Evolutionary conservation across 805 yeast species (phyloP).

Genomic region (Sugiyamaella boreocaroliniensis): DNA sequence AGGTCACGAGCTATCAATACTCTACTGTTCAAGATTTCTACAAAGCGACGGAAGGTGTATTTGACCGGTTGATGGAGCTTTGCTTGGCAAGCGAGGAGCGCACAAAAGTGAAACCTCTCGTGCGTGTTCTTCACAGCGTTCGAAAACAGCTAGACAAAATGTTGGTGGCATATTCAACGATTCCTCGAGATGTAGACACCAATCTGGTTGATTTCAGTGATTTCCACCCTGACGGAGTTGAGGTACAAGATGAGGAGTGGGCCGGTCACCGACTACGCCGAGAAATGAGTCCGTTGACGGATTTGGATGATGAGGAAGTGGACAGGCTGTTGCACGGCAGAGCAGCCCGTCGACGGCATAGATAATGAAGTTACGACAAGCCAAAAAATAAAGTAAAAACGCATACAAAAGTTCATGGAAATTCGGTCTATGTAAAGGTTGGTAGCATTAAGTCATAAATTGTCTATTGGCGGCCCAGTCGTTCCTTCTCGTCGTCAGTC

Average conservation of each 20-base stretch:
- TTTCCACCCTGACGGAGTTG: conserved; percentile 27
- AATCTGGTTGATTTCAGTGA: conserved; percentile 19
- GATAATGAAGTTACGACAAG: neutral
- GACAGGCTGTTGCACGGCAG: neutral
- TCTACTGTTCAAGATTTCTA: conserved; percentile 16
- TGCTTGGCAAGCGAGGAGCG: neutral
- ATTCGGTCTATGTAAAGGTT: neutral
- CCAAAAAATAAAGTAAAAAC: neutral
- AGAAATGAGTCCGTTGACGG: conserved; percentile 16
- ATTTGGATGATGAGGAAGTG: conserved; percentile 12
- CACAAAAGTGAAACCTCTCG: neutral
- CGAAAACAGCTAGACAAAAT: neutral
- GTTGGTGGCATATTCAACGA: neutral
- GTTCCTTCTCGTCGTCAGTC: conserved; percentile 51
- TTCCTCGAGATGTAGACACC: conserved; percentile 3
- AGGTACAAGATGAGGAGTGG: conserved; percentile 29
- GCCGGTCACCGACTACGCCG: conserved; percentile 23
- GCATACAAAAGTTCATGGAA: neutral
- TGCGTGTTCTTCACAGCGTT: neutral
- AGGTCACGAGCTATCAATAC: conserved; percentile 18
- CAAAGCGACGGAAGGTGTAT: neutral
- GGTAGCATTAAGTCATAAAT: neutral
- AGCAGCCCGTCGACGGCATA: neutral
- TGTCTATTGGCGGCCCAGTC: conserved; percentile 35
- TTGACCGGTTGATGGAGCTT: neutral